Percentiles rank a stretch among this genome's conserved stretches.
Conservation (phyloP, 768 basidiomycete species). For the Tricholoma sp. region DNA sequence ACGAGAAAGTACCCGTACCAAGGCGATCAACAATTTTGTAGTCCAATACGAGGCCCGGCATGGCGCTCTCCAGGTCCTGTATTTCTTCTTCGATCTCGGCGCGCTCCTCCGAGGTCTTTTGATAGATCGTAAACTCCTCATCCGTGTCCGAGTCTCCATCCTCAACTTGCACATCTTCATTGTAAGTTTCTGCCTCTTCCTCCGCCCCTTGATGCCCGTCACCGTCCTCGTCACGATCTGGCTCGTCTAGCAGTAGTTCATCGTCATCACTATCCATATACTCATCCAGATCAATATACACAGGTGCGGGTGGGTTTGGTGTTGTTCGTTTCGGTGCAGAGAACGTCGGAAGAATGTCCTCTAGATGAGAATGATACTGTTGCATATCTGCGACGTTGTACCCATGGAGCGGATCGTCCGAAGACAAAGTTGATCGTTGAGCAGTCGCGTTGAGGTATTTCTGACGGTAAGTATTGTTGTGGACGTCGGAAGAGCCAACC, state of each 20-base stretch:
- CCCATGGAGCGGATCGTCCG: slow-evolving; percentile 48
- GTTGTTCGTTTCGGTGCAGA: slow-evolving; percentile 4
- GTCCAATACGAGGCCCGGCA: slow-evolving; percentile 59
- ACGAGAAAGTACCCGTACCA: slow-evolving; percentile 97
- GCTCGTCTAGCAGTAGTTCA: slow-evolving; percentile 15
- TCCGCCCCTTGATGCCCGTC: slow-evolving; percentile 22
- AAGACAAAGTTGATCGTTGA: slow-evolving; percentile 27
- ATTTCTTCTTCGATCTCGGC: slow-evolving; percentile 78
- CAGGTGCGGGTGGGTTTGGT: slow-evolving; percentile 1
- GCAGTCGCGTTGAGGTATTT: slow-evolving; percentile 30
- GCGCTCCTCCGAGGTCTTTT: slow-evolving; percentile 62
- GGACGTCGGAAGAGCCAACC: slow-evolving; percentile 54
- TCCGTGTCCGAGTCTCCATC: slow-evolving; percentile 35
- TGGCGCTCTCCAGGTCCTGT: slow-evolving; percentile 53
- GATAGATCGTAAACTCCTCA: slow-evolving; percentile 56
- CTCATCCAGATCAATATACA: slow-evolving; percentile 44
- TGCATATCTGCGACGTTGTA: slow-evolving; percentile 33
- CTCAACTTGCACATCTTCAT: slow-evolving; percentile 24
- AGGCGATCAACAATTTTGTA: slow-evolving; percentile 87
- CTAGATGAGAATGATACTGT: slow-evolving; percentile 48
- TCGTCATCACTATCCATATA: slow-evolving; percentile 46
- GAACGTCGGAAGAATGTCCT: slow-evolving; percentile 32
- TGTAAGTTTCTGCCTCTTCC: slow-evolving; percentile 29
- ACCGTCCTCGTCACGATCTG: slow-evolving; percentile 22
- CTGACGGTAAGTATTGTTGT: slow-evolving; percentile 41